Evolutionary conservation across 495 filamentous ascomycete species (phyloP).

Genomic region (Astrothelium subdiscretum): DNA sequence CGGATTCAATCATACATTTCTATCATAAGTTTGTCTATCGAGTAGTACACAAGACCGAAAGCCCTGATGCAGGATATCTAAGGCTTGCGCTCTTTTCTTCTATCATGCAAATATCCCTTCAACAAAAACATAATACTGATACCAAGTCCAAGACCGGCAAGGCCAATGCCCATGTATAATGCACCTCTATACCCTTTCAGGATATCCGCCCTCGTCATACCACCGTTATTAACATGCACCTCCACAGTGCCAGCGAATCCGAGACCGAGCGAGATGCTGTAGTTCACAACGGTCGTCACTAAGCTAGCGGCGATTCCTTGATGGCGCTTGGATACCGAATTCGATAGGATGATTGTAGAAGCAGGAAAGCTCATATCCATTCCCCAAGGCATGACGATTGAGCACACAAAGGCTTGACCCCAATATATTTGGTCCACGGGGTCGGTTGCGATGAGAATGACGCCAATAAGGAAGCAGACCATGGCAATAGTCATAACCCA

Average conservation of each 20-base stretch:
- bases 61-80: no score
- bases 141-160: conserved; percentile 35
- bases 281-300: conserved; percentile 55
- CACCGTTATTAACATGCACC: conserved; percentile 36
- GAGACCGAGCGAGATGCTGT: conserved; percentile 53
- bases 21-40: no score
- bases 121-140: conserved; percentile 16
- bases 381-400: conserved; percentile 44
- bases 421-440: conserved; percentile 44
- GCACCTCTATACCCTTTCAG: conserved; percentile 46
- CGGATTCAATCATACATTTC: no score
- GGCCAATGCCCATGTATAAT: conserved; percentile 45
- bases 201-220: conserved; percentile 22
- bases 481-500: conserved; percentile 43
- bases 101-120: conserved; percentile 14
- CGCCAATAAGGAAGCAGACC: conserved; percentile 32
- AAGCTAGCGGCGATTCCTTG: conserved; percentile 55
- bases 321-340: conserved; percentile 44
- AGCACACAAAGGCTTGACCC: conserved; percentile 46
- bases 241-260: conserved; percentile 57
- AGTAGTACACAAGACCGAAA: no score
- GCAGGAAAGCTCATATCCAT: conserved; percentile 54
- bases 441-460: conserved; percentile 33
- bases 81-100: not conserved
- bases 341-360: conserved; percentile 47